phyloP scores from a whole-genome alignment of 139 green algal genomes.

The Micractinium conductrix region DNA sequence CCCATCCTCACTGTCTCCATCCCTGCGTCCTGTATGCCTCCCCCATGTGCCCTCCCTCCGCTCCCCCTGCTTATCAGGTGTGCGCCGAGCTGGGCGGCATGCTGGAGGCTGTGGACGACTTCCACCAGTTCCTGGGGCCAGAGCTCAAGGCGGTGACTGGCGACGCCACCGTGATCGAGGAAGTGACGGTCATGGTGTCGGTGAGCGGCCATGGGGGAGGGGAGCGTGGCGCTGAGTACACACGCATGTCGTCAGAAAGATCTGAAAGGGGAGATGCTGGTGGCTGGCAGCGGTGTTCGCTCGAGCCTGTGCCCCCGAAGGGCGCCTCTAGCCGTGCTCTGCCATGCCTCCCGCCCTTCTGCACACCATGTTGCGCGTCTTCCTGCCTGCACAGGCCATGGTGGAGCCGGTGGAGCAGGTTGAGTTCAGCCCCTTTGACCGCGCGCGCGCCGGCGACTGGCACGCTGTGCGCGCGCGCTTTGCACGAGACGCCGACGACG shows the following conservation, averaged over 20 bases:
- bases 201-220: slow-evolving; percentile 61
- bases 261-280: too few species aligned
- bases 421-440: slow-evolving; percentile 81
- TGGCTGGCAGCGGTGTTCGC: too few species aligned
- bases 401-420: slow-evolving; percentile 22
- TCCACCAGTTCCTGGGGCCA: slow-evolving; percentile 91
- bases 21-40: too few species aligned
- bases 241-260: too few species aligned
- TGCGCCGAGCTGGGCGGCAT: slow-evolving; percentile 83
- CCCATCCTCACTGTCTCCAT: too few species aligned
- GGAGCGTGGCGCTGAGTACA: too few species aligned
- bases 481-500: slow-evolving; percentile 75
- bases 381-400: slow-evolving; percentile 10
- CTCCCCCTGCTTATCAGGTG: slow-evolving; percentile 51
- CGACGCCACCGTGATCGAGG: slow-evolving; percentile 49
- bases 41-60: background rate
- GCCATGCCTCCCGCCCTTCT: too few species aligned
- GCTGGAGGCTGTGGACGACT: slow-evolving; percentile 88
- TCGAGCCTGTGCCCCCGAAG: background rate
- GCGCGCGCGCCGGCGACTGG: slow-evolving; percentile 67
- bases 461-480: slow-evolving; percentile 70
- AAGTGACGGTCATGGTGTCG: slow-evolving; percentile 86
- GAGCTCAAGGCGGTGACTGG: slow-evolving; percentile 94
- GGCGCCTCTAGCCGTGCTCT: background rate
- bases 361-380: too few species aligned